These are phyloP conservation scores for Syzygium aromaticum DNA, from an alignment of 345 rosid species.

Conservation along the genomic window DNA sequence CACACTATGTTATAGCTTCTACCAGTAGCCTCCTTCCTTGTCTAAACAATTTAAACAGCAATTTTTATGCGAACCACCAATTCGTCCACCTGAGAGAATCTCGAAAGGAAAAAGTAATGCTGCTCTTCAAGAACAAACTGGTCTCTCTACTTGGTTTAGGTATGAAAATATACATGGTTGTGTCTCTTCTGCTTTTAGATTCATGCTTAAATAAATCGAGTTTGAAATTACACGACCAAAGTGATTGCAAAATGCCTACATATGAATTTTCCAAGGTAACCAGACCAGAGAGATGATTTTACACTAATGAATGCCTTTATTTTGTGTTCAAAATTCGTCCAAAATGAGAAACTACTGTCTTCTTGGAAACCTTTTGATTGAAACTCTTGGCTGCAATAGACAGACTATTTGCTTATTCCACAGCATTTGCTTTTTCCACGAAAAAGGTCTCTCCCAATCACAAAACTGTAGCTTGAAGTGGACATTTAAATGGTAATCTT, in stretches of 20 bases:
- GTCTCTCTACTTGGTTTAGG: background rate
- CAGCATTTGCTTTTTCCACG: background rate
- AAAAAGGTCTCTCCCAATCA: background rate
- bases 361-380: background rate
- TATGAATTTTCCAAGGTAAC: no score
- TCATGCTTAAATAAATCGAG: background rate
- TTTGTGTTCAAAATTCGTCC: background rate
- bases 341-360: background rate
- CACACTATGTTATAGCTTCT: background rate
- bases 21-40: background rate
- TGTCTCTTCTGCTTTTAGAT: background rate
- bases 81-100: background rate
- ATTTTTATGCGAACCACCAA: background rate
- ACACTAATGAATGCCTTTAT: background rate
- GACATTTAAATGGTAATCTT: background rate
- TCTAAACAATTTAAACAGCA: background rate
- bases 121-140: background rate
- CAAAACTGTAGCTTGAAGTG: background rate
- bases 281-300: background rate
- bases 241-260: background rate
- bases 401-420: no score
- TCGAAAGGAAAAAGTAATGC: conserved; percentile 12
- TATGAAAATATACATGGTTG: background rate
- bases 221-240: background rate
- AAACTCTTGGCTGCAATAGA: background rate